Evolutionary conservation across 2,329 filamentous ascomycete species (phyloP).

Genomic region (Domatiomyces catenatus): DNA sequence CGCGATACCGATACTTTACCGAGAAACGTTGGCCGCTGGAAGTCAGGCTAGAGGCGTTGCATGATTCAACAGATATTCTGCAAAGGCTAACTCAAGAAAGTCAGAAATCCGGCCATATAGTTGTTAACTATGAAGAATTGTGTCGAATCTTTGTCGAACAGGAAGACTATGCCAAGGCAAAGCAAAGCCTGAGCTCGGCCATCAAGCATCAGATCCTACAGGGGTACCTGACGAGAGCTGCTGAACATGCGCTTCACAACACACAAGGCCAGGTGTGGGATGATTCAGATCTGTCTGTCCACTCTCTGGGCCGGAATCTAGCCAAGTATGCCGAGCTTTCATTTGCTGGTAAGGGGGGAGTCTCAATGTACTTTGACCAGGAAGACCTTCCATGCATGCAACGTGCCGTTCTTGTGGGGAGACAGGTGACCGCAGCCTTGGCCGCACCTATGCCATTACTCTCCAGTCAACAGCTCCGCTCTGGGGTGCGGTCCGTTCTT

Average conservation of each 20-base stretch:
- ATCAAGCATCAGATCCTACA: conserved; percentile 27
- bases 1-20: conserved; percentile 29
- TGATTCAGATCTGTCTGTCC: conserved; percentile 22
- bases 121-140: conserved; percentile 31
- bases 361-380: conserved; percentile 8
- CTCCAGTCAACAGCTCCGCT: not conserved
- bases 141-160: conserved; percentile 27
- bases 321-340: conserved; percentile 2
- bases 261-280: conserved; percentile 20
- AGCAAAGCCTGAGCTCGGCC: conserved; percentile 25
- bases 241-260: conserved; percentile 16
- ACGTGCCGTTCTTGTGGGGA: conserved; percentile 13
- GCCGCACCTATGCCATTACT: not conserved
- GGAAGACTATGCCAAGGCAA: conserved; percentile 23
- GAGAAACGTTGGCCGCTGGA: conserved; percentile 21
- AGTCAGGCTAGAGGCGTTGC: conserved; percentile 25
- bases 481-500: not conserved
- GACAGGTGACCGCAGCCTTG: conserved; percentile 7
- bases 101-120: conserved; percentile 25
- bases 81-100: conserved; percentile 22
- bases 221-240: conserved; percentile 22
- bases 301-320: conserved; percentile 23
- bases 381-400: conserved; percentile 7
- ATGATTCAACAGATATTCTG: conserved; percentile 27
- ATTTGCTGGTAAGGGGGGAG: not conserved